These are phyloP conservation scores for Terfezia claveryi DNA, from an alignment of 495 filamentous ascomycete genomes.

Conservation along the genomic window DNA sequence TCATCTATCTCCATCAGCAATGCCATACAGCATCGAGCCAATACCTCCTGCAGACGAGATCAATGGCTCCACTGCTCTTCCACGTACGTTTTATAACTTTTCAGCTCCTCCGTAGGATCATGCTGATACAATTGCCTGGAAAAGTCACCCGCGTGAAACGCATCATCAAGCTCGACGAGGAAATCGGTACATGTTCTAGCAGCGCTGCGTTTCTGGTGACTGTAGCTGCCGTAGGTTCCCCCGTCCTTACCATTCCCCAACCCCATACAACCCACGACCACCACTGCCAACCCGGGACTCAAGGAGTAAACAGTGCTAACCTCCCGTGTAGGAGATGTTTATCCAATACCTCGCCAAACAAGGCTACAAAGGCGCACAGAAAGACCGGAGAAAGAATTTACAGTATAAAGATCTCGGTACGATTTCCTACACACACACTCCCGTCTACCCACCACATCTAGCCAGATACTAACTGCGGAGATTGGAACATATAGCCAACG, in stretches of 20 bases:
- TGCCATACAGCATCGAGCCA: slow-evolving; percentile 78
- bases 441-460: too few relatives aligned
- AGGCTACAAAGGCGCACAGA: slow-evolving; percentile 66
- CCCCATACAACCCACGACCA: too few relatives aligned
- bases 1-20: slow-evolving; percentile 15
- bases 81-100: slow-evolving; percentile 35
- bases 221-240: slow-evolving; percentile 49
- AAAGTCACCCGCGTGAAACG: slow-evolving; percentile 80
- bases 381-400: slow-evolving; percentile 76
- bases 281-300: too few relatives aligned
- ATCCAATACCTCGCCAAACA: slow-evolving; percentile 75
- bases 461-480: background rate
- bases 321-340: slow-evolving; percentile 60
- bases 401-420: slow-evolving; percentile 86
- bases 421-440: background rate
- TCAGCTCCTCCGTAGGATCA: background rate
- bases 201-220: slow-evolving; percentile 91
- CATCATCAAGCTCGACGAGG: slow-evolving; percentile 72
- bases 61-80: slow-evolving; percentile 64
- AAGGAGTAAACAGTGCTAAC: too few relatives aligned
- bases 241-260: background rate
- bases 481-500: slow-evolving; percentile 35
- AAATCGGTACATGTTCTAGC: slow-evolving; percentile 64
- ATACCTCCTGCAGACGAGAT: slow-evolving; percentile 61
- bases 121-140: slow-evolving; percentile 1